Conservation (phyloP, 139 green algal species). For the Pleodorina starrii region DNA sequence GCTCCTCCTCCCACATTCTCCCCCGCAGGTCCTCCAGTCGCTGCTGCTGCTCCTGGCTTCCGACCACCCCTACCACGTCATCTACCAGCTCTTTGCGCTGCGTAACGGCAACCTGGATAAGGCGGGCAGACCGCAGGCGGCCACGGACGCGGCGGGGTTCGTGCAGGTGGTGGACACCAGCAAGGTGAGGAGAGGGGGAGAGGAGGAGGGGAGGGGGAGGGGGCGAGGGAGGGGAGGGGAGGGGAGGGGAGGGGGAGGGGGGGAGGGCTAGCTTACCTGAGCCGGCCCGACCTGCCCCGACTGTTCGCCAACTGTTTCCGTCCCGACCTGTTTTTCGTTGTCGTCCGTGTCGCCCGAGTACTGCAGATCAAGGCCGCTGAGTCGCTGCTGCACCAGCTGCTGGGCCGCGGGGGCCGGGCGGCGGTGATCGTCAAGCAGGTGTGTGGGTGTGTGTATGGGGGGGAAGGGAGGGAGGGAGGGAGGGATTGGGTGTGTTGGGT, state of each 20-base stretch:
- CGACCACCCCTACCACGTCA: conserved; percentile 91
- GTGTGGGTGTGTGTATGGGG: too few species aligned
- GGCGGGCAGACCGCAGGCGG: not conserved
- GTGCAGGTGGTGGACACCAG: conserved; percentile 29
- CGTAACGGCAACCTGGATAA: conserved; percentile 68
- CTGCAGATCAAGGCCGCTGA: conserved; percentile 41
- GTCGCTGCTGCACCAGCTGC: conserved; percentile 28
- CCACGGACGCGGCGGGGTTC: conserved; percentile 8
- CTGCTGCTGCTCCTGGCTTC: conserved; percentile 75
- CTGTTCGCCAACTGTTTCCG: too few species aligned
- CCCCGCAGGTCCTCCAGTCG: conserved; percentile 51
- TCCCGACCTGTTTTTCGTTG: too few species aligned
- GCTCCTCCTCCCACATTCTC: too few species aligned
- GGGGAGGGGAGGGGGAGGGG: too few species aligned
- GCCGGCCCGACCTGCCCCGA: too few species aligned
- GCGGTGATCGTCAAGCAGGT: conserved; percentile 28
- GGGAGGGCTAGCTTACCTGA: too few species aligned
- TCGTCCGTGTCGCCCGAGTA: too few species aligned
- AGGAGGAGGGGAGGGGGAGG: not conserved
- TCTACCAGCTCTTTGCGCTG: conserved; percentile 87
- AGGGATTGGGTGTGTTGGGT: too few species aligned
- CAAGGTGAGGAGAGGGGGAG: conserved; percentile 2
- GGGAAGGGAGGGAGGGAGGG: too few species aligned
- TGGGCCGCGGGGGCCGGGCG: not conserved
- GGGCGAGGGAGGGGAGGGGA: too few species aligned